Percentiles rank a stretch among this genome's conserved stretches.
phyloP scores from a whole-genome alignment of 192 early-diverging fungal species.

The Pilobolus umbonatus region DNA sequence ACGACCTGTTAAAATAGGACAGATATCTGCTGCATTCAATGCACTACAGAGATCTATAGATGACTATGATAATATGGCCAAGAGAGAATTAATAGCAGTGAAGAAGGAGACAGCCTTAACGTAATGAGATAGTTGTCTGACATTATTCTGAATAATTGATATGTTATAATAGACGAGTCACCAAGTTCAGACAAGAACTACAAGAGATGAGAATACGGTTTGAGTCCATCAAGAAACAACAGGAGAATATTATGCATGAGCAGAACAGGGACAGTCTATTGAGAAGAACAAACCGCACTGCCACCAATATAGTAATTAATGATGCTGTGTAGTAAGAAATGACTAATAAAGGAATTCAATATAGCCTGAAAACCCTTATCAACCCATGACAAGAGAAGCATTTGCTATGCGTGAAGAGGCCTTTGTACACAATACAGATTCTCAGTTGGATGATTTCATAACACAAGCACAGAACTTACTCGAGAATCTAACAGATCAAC shows the following conservation, averaged over 20 bases:
- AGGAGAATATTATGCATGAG: conserved; percentile 34
- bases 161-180: conserved; percentile 39
- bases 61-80: conserved; percentile 52
- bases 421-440: conserved; percentile 45
- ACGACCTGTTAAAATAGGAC: conserved; percentile 31
- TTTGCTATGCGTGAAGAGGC: conserved; percentile 40
- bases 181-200: conserved; percentile 48
- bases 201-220: conserved; percentile 41
- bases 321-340: neutral
- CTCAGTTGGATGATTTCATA: conserved; percentile 50
- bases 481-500: conserved; percentile 53
- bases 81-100: conserved; percentile 48
- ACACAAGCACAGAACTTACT: conserved; percentile 43
- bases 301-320: neutral
- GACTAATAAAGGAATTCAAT: neutral
- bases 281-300: conserved; percentile 34
- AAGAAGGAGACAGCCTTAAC: conserved; percentile 51
- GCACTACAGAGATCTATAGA: conserved; percentile 53
- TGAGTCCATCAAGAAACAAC: conserved; percentile 41
- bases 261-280: conserved; percentile 45
- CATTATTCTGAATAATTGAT: neutral
- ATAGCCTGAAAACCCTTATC: conserved; percentile 43
- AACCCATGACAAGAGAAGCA: conserved; percentile 33
- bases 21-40: conserved; percentile 45
- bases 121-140: conserved; percentile 28